Percentiles rank a stretch among this genome's conserved stretches.
Conservation (phyloP, 805 yeast species). For the Candida multigemmis region DNA sequence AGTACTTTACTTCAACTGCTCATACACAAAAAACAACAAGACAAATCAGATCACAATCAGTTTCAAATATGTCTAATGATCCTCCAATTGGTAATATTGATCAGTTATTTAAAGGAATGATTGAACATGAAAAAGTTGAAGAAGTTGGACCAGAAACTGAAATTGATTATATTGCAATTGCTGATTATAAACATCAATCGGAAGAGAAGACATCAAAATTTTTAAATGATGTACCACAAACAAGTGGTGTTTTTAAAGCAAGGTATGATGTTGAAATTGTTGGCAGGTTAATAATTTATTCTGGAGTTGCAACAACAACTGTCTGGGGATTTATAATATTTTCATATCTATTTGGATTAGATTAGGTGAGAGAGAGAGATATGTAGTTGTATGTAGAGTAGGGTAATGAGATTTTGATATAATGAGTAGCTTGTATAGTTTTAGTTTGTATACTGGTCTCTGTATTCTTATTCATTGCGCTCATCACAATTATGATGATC, state of each 20-base stretch:
- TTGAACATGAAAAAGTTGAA: conserved; percentile 14
- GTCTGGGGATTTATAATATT: conserved; percentile 30
- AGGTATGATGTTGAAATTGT: conserved; percentile 70
- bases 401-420: too few relatives aligned
- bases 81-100: conserved; percentile 15
- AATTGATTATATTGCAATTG: conserved; percentile 31
- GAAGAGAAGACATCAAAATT: not conserved
- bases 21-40: conserved; percentile 19
- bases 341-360: conserved; percentile 8
- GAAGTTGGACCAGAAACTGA: conserved; percentile 29
- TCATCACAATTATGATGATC: too few relatives aligned
- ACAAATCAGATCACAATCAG: conserved; percentile 28
- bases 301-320: conserved; percentile 64
- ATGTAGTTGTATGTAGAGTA: too few relatives aligned
- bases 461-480: too few relatives aligned
- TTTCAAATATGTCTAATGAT: conserved; percentile 23
- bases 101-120: conserved; percentile 14
- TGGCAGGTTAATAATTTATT: conserved; percentile 70
- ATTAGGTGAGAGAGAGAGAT: too few relatives aligned
- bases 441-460: too few relatives aligned
- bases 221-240: conserved; percentile 11
- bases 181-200: conserved; percentile 23
- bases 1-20: conserved; percentile 29
- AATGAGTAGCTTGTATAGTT: too few relatives aligned
- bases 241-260: conserved; percentile 42